These are phyloP conservation scores for Protea cynaroides DNA, from an alignment of 164 flowering plant species.

Conservation along the genomic window DNA sequence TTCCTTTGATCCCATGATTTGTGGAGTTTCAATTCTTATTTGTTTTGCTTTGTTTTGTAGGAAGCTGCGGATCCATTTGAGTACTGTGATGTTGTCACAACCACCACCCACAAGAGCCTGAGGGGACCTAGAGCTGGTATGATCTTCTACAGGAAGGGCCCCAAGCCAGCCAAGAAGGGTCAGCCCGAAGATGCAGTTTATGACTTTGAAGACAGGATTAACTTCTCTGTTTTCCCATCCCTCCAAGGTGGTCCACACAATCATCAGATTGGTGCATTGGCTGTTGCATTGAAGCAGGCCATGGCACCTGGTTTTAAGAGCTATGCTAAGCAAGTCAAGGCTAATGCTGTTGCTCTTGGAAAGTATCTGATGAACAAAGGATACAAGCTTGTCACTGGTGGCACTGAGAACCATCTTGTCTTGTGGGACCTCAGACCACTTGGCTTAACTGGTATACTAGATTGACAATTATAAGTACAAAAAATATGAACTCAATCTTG, in stretches of 20 bases:
- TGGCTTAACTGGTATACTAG: slow-evolving; percentile 79
- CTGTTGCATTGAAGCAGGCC: slow-evolving; percentile 93
- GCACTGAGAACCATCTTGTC: slow-evolving; percentile 99
- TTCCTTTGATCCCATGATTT: not conserved
- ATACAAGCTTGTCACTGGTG: slow-evolving; percentile 88
- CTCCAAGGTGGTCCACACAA: slow-evolving; percentile 99
- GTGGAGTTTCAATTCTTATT: not conserved
- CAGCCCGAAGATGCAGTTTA: slow-evolving; percentile 94
- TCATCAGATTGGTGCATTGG: slow-evolving; percentile 97
- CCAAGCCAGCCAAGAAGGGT: slow-evolving; percentile 97
- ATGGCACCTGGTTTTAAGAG: slow-evolving; percentile 86
- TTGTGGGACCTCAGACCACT: slow-evolving; percentile 99
- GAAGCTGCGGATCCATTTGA: slow-evolving; percentile 97
- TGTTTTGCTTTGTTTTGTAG: slow-evolving; percentile 27
- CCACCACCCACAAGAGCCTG: slow-evolving; percentile 98
- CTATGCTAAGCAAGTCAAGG: slow-evolving; percentile 96
- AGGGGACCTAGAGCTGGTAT: slow-evolving; percentile 99
- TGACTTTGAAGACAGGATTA: slow-evolving; percentile 92
- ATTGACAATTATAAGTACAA: not conserved
- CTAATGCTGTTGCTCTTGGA: slow-evolving; percentile 97
- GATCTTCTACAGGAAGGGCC: slow-evolving; percentile 99
- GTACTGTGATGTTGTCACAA: slow-evolving; percentile 92
- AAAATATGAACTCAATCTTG: not conserved
- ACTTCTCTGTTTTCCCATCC: slow-evolving; percentile 96
- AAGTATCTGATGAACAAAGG: slow-evolving; percentile 88